Evolutionary conservation across 2,329 filamentous ascomycete species (phyloP).

Genomic region (Raffaelea albimanens): DNA sequence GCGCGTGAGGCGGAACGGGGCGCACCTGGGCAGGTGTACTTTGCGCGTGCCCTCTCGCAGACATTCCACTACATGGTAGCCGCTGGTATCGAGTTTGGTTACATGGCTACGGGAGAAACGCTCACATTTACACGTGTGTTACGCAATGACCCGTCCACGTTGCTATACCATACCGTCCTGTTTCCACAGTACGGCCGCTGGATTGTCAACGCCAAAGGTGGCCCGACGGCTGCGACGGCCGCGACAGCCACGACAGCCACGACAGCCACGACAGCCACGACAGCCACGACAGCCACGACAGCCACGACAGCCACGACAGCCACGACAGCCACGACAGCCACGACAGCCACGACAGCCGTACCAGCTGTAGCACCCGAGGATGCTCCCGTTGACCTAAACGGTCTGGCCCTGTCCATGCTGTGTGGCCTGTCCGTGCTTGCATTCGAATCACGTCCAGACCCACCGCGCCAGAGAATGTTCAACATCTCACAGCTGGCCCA

Average conservation of each 20-base stretch:
- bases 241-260: background rate
- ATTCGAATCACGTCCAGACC: constrained; percentile 1
- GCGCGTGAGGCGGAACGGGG: constrained; percentile 1
- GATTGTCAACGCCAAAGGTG: no score
- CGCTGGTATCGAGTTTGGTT: constrained; percentile 4
- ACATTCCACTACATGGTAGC: constrained; percentile 7
- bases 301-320: background rate
- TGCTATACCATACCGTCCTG: constrained; percentile 5
- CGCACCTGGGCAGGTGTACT: constrained; percentile 6
- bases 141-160: constrained; percentile 1
- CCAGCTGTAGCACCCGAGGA: background rate
- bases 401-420: background rate
- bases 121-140: constrained; percentile 1
- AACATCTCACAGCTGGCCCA: background rate
- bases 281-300: background rate
- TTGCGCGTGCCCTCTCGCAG: constrained; percentile 4
- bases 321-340: background rate
- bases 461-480: background rate
- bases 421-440: background rate
- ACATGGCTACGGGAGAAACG: constrained; percentile 6
- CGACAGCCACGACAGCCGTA: background rate
- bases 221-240: background rate
- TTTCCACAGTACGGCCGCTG: no score
- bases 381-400: background rate
- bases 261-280: background rate